Evolutionary conservation across 805 yeast species (phyloP), one percentile per base, ranked within the genome.

Genomic region (Grigorovia yakushimaensis): DNA sequence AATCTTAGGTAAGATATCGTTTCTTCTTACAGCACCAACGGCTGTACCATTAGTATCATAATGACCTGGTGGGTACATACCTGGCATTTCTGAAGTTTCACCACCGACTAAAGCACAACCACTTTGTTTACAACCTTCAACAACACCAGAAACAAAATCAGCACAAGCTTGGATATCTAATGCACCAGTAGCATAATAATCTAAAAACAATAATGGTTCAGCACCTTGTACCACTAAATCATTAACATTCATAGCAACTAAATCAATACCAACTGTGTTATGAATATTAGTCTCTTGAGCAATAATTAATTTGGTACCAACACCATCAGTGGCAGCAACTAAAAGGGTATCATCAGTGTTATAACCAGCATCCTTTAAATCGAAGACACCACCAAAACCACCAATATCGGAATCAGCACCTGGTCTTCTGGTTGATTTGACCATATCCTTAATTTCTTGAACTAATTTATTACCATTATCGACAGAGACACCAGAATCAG

Each of bases 21-120:
- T 68, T 60, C 84, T 87, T 55, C 77, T 71, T 5, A 93, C 97
- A 13, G 98, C 98, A 60, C 99, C 99, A 41, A 93, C 89, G 46
- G 97, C 94, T 36, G 98, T 94, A 68, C 99, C 99, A 62, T 91
- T 93, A 51, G 96, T 89, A 68, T 93, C 99, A 64, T 93, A 93
- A 69, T 93, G 98, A 33, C 94, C 95, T 48, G 81, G 88, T 50
- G 82, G 85, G 61, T 93, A 93, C 85, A 93, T 87, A 54, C 98
- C 98, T 23, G 99, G 99, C 99, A 93, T 93, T 73, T 93, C 99
- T 47, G 95, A 84, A 37, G 99, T 93, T 70, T 93, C 99, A 55
- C 99, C 99, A 48, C 99, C 99, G 46, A 93, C 96, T 49, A 93
- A 74, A 5, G 99, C 98, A 76, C 98, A 91, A 10, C 96, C 96